Evolutionary conservation across 768 basidiomycete species (phyloP).

Genomic region (Russula virescens): DNA sequence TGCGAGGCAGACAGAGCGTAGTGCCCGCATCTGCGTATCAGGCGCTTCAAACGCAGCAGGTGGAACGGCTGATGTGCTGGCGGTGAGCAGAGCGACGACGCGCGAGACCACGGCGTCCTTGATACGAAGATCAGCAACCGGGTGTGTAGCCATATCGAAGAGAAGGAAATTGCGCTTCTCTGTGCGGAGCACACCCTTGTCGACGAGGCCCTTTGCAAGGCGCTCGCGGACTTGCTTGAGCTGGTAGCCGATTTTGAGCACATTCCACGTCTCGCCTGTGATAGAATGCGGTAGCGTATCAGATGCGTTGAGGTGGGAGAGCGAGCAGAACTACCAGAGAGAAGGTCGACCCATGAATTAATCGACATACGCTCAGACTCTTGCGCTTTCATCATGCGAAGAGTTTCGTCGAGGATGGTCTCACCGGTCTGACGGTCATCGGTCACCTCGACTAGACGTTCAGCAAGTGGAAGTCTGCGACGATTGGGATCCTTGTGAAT

Average conservation of each 20-base stretch:
- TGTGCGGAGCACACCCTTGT: conserved; percentile 97
- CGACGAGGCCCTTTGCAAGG: conserved; percentile 92
- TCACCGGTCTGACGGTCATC: conserved; percentile 93
- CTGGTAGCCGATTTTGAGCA: conserved; percentile 99
- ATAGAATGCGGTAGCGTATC: neutral
- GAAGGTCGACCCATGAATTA: conserved; percentile 90
- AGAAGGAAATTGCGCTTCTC: conserved; percentile 98
- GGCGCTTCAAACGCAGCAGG: conserved; percentile 68
- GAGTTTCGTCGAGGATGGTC: conserved; percentile 91
- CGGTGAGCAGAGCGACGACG: conserved; percentile 70
- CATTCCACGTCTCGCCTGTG: conserved; percentile 98
- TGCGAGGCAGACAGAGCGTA: conserved; percentile 78
- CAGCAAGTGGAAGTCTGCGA: conserved; percentile 64
- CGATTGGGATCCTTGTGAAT: conserved; percentile 81
- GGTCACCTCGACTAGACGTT: conserved; percentile 84
- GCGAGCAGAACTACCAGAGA: conserved; percentile 64
- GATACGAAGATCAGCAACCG: conserved; percentile 85
- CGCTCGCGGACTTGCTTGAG: conserved; percentile 98
- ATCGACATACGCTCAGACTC: conserved; percentile 71
- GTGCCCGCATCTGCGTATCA: conserved; percentile 71
- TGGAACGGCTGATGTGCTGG: conserved; percentile 77
- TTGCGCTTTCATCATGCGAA: conserved; percentile 90
- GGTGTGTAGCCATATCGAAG: conserved; percentile 99
- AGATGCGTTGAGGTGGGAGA: neutral
- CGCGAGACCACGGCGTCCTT: conserved; percentile 83